These are phyloP conservation scores for Salvia rosmarinus DNA, from an alignment of 257 asterid genomes.

Conservation along the genomic window DNA sequence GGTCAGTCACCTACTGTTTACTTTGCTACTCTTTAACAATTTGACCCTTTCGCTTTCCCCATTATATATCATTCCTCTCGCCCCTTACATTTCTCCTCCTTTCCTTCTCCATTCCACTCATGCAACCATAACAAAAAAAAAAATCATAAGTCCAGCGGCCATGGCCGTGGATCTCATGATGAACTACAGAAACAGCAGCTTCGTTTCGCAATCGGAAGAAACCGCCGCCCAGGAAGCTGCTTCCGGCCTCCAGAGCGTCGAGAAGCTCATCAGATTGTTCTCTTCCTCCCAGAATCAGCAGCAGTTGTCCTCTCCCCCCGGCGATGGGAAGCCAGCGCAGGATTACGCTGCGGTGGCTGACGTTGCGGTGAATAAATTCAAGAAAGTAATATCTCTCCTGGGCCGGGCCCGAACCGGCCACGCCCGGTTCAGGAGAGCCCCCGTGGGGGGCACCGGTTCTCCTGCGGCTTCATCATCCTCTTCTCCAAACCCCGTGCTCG, in stretches of 20 bases:
- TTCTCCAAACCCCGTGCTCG: slow-evolving; percentile 36
- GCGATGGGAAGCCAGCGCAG: slow-evolving; percentile 22
- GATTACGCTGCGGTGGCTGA: slow-evolving; percentile 68
- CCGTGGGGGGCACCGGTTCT: slow-evolving; percentile 35
- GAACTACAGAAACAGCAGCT: slow-evolving; percentile 51
- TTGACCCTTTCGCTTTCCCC: slow-evolving; percentile 27
- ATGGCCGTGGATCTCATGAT: slow-evolving; percentile 88
- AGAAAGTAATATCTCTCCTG: slow-evolving; percentile 61
- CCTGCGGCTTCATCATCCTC: slow-evolving; percentile 28
- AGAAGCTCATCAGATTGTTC: slow-evolving; percentile 59
- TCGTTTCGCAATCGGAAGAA: slow-evolving; percentile 47
- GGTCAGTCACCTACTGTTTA: slow-evolving; percentile 76
- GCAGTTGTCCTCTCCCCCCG: background rate
- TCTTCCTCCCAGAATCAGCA: slow-evolving; percentile 39
- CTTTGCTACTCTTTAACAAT: slow-evolving; percentile 41
- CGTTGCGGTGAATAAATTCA: slow-evolving; percentile 64
- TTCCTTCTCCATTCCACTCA: background rate
- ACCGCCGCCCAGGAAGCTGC: slow-evolving; percentile 62
- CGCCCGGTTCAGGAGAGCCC: slow-evolving; percentile 88
- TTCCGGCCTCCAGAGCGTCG: slow-evolving; percentile 74
- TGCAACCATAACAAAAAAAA: background rate
- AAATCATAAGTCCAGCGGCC: slow-evolving; percentile 26
- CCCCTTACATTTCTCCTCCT: background rate
- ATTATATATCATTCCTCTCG: background rate
- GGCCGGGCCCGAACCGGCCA: slow-evolving; percentile 80